Evolutionary conservation across 257 asterid species (phyloP), one percentile per base, ranked within the genome.

Genomic region (Misopates orontium): DNA sequence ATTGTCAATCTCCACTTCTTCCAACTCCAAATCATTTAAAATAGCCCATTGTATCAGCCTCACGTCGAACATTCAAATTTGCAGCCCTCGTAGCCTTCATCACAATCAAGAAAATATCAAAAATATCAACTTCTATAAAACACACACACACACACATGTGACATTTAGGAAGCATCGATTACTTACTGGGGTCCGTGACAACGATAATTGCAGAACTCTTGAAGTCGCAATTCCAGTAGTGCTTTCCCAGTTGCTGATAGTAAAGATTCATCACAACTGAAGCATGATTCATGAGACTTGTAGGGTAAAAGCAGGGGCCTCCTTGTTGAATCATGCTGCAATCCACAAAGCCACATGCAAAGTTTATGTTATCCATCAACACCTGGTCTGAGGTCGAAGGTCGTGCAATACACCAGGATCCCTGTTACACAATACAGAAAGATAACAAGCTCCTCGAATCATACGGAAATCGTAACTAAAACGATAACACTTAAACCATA

Each of bases 171-270:
- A 14, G 44, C 42, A 13, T 8, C 22, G 28, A 13, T 8, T 65
- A 25, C 64, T 61, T 68, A 75, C 76, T 79, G 60, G 78, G 84
- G 63, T 79, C 78, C 41, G 76, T 75, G 50, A 79, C 75, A 12
- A 64, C 70, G 60, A 72, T 36, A 11, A 79, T 54, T 15, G 61
- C 84, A 17, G 82, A 47, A 1, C 56, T 68, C 40, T 47, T 70
- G 72, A 75, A 79, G 52, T 79, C 84, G 44, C 80, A 79, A 31
- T 79, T 79, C 84, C 81, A 79, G 19, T 10, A 70, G 19, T 76
- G 64, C 44, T 72, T 56, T 44, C 79, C 84, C 18, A 13, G 68
- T 71, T 66, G 66, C 62, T 79, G 79, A 45, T 76, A 79, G 57
- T 79, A 75, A 21, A 77, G 62, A 62, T 79, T 73, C 84, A 79